Evolutionary conservation across 2,329 filamentous ascomycete species (phyloP), one percentile per base, ranked within the genome.

Genomic region (Cytospora paraplurivora): DNA sequence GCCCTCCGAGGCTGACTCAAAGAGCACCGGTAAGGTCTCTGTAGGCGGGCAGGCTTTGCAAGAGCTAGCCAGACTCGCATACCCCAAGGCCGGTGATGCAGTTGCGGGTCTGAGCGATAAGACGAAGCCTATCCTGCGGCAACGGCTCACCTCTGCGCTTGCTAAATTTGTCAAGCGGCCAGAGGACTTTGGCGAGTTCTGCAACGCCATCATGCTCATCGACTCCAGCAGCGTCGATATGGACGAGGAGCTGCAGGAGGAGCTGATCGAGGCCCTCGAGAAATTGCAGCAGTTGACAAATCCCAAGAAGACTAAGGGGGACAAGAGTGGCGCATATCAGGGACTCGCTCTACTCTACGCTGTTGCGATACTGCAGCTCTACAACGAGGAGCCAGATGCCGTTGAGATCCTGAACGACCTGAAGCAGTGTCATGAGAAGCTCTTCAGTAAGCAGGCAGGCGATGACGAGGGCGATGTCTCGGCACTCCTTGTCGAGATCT

Each of bases 361-460:
- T 0, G 84, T 97, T 59, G 90, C 92, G 0, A 85, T 97, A 15
- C 82, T 98, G 62, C 92, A 97, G 74, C 83, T 97, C 10, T 97
- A 97, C 77, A 93, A 94, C 71, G 91, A 92, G 32, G 93, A 97
- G 64, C 82, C 90, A 0, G 95, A 98, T 72, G 91, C 93, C 0
- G 84, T 97, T 27, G 88, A 89, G 56, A 88, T 95, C 66, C 79
- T 97, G 10, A 85, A 90, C 60, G 94, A 97, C 69, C 81, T 97
- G n/a, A 85, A 89, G 68, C 81, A 89, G 64, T 93, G 90, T 73
- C 89, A 89, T 64, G 82, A 90, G 51, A 88, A 87, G 71, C 81
- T 90, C 56, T 83, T 86, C 66, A 80, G 82, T 58, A 83, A 87
- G 68, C 79, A 82, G 57, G 27, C 27, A 27, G 76, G 77, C 0